Evolutionary conservation across 305 asterid genomes (phyloP), one percentile per base, ranked within the genome.

Genomic region (Solanum aculeatissimum): DNA sequence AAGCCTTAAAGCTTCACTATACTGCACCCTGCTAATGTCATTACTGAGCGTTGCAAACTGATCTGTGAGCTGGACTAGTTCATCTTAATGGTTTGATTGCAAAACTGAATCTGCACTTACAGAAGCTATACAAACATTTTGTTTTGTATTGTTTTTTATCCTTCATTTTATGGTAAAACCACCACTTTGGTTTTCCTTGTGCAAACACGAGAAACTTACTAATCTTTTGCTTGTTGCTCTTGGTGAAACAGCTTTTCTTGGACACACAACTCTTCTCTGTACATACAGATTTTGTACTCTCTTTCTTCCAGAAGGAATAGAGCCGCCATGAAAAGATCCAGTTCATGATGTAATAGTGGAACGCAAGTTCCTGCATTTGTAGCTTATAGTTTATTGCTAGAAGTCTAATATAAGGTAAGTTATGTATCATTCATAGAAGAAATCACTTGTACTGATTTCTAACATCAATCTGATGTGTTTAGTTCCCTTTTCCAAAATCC

Each of bases 191-290:
- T 75, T 75, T 75, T 75, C 81, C 25, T 25, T 10, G 8, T 55
- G 57, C 42, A 75, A 12, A 1, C 47, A 55, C 19, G 68, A 77
- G 60, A 9, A n/a, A 9, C 14, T 58, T 62, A 29, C 87, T 91
- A 65, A 90, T 82, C 32, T 62, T 62, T 47, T 62, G 7, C 80
- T 13, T 58, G 42, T 83, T 84, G 75, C 63, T 65, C 35, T 88
- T 55, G 66, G 21, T 82, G 83, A 57, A 85, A 89, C 98, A 96
- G 99, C 97, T 83, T 75, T 97, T 97, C 85, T 84, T 92, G 94
- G 99, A 97, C 84, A 97, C 99, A 14, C 99, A 97, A 92, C 99
- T 97, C 89, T 97, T 97, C 95, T 97, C 98, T 84, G 99, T 95
- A 88, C 98, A 94, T 89, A 97, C 99, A 83, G 99, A 97, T 91